Conservation (phyloP, 2,329 filamentous ascomycete genomes). For the Hymenotorrendiella dingleyae region DNA sequence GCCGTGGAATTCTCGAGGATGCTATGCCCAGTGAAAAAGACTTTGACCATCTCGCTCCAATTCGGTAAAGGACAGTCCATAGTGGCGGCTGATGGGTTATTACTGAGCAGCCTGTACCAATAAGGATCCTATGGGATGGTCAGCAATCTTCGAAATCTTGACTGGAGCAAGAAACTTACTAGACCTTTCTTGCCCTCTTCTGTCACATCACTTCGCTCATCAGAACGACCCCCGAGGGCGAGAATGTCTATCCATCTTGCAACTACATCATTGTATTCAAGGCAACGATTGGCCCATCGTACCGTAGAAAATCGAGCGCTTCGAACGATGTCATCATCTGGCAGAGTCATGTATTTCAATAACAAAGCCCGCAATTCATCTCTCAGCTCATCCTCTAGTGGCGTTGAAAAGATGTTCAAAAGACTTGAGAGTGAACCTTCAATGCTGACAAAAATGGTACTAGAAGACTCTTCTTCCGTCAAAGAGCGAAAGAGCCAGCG, state of each 20-base stretch:
- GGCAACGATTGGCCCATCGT: slow-evolving; percentile 83
- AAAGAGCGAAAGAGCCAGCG: slow-evolving; percentile 82
- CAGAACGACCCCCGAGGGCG: slow-evolving; percentile 60
- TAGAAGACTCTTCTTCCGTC: slow-evolving; percentile 68
- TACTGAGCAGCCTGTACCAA: slow-evolving; percentile 61
- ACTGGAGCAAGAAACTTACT: slow-evolving; percentile 53
- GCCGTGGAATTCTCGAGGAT: slow-evolving; percentile 26
- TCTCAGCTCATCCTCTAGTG: slow-evolving; percentile 32
- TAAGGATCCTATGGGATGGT: slow-evolving; percentile 43
- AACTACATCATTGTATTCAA: slow-evolving; percentile 71
- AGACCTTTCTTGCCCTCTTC: slow-evolving; percentile 89
- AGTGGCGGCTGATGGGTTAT: slow-evolving; percentile 35
- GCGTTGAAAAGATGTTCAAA: slow-evolving; percentile 46
- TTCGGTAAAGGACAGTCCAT: slow-evolving; percentile 39
- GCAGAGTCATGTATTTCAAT: slow-evolving; percentile 58
- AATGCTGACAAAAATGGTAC: slow-evolving; percentile 75
- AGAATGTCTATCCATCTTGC: slow-evolving; percentile 87
- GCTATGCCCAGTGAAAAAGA: slow-evolving; percentile 41
- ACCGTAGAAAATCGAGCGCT: slow-evolving; percentile 77
- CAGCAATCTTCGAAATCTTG: not conserved
- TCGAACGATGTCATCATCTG: slow-evolving; percentile 49
- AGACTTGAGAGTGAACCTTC: slow-evolving; percentile 82
- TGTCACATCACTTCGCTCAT: slow-evolving; percentile 73
- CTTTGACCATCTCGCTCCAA: slow-evolving; percentile 45
- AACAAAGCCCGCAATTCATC: slow-evolving; percentile 44